phyloP scores from a whole-genome alignment of 805 yeast species.

The Yamadazyma takamatsuzukensis region DNA sequence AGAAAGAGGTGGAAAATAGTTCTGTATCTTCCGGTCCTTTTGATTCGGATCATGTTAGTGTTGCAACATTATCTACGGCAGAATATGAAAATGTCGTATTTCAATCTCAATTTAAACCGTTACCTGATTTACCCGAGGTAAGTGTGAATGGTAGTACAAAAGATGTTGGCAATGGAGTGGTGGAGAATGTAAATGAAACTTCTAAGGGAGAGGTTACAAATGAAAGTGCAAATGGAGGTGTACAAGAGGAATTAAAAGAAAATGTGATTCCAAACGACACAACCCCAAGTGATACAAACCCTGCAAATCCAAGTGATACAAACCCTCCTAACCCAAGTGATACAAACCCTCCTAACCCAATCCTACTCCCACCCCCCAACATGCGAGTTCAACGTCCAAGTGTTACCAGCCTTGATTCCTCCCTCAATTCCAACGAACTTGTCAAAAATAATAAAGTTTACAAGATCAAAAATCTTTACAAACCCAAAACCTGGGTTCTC shows the following conservation, averaged over 20 bases:
- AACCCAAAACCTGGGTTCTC: slow-evolving; percentile 51
- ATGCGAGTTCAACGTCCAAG: slow-evolving; percentile 11
- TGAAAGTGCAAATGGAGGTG: no score
- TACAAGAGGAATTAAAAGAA: no score
- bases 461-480: slow-evolving; percentile 30
- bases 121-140: slow-evolving; percentile 19
- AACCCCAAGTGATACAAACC: no score
- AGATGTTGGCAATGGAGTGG: no score
- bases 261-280: no score
- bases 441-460: slow-evolving; percentile 34
- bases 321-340: no score
- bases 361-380: slow-evolving; percentile 12
- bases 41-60: slow-evolving; percentile 22
- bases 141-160: no score
- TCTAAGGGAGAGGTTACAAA: no score
- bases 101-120: slow-evolving; percentile 34
- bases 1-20: no score
- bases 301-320: no score
- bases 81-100: slow-evolving; percentile 38
- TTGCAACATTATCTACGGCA: slow-evolving; percentile 33
- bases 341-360: no score
- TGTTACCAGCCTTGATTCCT: slow-evolving; percentile 9
- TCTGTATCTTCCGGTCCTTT: neutral
- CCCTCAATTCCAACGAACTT: slow-evolving; percentile 22
- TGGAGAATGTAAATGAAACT: no score